phyloP scores from a whole-genome alignment of 192 early-diverging fungal species.

The Backusella tuberculispora region DNA sequence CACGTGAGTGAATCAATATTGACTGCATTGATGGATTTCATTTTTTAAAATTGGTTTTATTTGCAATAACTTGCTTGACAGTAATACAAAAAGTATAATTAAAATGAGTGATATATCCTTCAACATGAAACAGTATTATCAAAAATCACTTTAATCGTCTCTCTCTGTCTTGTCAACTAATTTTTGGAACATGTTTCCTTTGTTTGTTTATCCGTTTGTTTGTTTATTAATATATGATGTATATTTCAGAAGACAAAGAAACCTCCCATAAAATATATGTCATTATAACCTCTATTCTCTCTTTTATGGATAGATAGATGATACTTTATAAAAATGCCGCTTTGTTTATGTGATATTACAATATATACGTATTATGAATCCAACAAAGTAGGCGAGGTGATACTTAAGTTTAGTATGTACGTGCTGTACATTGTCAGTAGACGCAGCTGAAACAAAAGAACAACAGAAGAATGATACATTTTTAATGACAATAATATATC shows the following conservation, averaged over 20 bases:
- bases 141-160: not conserved
- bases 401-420: slow-evolving; percentile 13
- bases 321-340: not conserved
- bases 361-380: not conserved
- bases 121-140: not conserved
- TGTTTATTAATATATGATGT: not conserved
- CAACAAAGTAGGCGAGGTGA: not conserved
- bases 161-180: not conserved
- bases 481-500: slow-evolving; percentile 13
- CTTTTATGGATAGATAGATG: not conserved
- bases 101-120: not conserved
- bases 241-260: not conserved
- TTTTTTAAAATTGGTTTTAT: not conserved
- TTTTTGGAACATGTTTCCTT: slow-evolving; percentile 2
- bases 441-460: slow-evolving; percentile 21
- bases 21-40: not conserved
- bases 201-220: not conserved
- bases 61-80: slow-evolving; percentile 6
- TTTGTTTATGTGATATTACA: slow-evolving; percentile 1
- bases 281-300: not conserved
- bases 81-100: slow-evolving; percentile 1
- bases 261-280: not conserved
- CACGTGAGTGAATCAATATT: not conserved
- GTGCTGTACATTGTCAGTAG: slow-evolving; percentile 22
- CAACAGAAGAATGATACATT: slow-evolving; percentile 25